phyloP scores from a whole-genome alignment of 208 protist species.

The Crithidia thermophila region DNA sequence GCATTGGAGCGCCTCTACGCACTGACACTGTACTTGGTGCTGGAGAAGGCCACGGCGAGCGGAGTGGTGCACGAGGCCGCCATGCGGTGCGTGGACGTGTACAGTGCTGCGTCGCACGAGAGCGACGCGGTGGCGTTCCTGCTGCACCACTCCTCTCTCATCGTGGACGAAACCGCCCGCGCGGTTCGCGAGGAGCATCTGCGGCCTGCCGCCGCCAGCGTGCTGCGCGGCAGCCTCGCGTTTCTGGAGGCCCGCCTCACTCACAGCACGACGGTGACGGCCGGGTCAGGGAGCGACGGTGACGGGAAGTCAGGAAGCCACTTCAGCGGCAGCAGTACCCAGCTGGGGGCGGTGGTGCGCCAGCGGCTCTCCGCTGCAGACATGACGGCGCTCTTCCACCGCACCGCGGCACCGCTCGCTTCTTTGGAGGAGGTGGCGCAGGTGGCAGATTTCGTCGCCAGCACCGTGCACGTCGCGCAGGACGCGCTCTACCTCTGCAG shows the following conservation, averaged over 20 bases:
- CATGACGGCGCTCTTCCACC: constrained; percentile 26
- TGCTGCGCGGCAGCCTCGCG: constrained; percentile 67
- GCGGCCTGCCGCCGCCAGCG: constrained; percentile 58
- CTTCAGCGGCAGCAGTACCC: constrained; percentile 9
- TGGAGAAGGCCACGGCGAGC: constrained; percentile 80
- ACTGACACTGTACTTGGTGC: constrained; percentile 80
- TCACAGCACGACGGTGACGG: not conserved
- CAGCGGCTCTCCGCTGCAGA: constrained; percentile 40
- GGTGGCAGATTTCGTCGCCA: constrained; percentile 72
- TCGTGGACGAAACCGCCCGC: constrained; percentile 81
- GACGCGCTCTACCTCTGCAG: constrained; percentile 55
- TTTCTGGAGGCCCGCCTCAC: constrained; percentile 24
- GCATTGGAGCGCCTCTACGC: constrained; percentile 54
- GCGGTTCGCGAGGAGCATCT: constrained; percentile 69
- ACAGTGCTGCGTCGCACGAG: constrained; percentile 41
- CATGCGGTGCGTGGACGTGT: constrained; percentile 47
- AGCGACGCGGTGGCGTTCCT: constrained; percentile 57
- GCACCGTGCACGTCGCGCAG: constrained; percentile 58
- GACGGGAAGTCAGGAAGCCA: not conserved
- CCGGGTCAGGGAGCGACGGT: not conserved
- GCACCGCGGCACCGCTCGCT: not conserved
- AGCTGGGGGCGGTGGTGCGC: constrained; percentile 41
- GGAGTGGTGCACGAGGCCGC: constrained; percentile 66
- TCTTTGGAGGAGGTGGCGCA: constrained; percentile 26
- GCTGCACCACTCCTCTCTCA: constrained; percentile 40